Evolutionary conservation across 1,139 yeast species (phyloP).

Genomic region (Pichia sp.): DNA sequence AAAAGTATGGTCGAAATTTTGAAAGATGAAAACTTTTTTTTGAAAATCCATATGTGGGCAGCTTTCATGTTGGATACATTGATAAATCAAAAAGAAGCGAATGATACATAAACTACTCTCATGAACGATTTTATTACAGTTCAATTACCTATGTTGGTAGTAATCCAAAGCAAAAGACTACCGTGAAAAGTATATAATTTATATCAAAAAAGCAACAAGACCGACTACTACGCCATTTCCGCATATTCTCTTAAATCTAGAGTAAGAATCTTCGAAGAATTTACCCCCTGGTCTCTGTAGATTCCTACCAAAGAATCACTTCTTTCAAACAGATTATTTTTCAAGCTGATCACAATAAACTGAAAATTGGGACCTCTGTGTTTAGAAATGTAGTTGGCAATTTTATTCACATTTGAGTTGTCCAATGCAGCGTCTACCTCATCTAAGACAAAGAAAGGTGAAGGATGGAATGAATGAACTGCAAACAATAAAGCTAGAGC

Average conservation of each 20-base stretch:
- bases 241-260: conserved; percentile 64
- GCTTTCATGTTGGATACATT: conserved; percentile 40
- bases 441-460: conserved; percentile 93
- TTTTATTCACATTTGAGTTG: conserved; percentile 76
- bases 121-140: too few relatives aligned
- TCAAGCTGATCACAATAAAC: conserved; percentile 88
- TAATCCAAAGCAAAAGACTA: too few relatives aligned
- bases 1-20: conserved; percentile 57
- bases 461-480: conserved; percentile 83
- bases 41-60: conserved; percentile 66
- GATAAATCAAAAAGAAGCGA: conserved; percentile 6
- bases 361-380: conserved; percentile 81
- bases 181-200: not conserved
- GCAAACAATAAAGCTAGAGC: conserved; percentile 91
- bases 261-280: conserved; percentile 73
- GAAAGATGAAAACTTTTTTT: conserved; percentile 56
- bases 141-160: too few relatives aligned
- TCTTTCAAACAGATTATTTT: conserved; percentile 74
- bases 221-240: conserved; percentile 25
- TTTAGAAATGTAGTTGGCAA: conserved; percentile 76
- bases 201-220: not conserved
- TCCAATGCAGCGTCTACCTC: conserved; percentile 98
- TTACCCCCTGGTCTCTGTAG: conserved; percentile 75
- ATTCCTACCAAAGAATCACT: conserved; percentile 93
- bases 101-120: not conserved